Percentiles rank a stretch among this genome's conserved stretches.
Conservation (phyloP, 2,329 filamentous ascomycete genomes). For the Pezicula neosporulosa region DNA sequence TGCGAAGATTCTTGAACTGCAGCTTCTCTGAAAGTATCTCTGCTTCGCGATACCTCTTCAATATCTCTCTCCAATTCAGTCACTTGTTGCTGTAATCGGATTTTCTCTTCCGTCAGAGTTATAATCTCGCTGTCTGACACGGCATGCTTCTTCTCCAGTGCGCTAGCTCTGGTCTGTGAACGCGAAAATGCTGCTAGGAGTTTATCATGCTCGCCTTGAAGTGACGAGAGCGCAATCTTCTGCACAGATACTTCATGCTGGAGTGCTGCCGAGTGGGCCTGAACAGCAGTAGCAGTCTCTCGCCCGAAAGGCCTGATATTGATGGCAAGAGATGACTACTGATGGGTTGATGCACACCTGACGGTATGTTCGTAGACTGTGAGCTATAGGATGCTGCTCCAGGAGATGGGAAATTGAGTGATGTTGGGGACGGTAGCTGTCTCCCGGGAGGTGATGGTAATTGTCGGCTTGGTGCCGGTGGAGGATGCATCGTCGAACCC, state of each 20-base stretch:
- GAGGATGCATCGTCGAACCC: constrained; percentile 25
- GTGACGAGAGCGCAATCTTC: constrained; percentile 45
- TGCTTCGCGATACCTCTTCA: constrained; percentile 42
- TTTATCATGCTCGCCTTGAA: constrained; percentile 51
- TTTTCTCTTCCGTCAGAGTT: constrained; percentile 45
- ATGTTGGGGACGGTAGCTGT: constrained; percentile 25
- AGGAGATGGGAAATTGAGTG: constrained; percentile 24
- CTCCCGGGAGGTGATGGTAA: constrained; percentile 27
- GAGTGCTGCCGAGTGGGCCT: constrained; percentile 30
- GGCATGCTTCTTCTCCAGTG: constrained; percentile 47
- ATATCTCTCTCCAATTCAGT: constrained; percentile 43
- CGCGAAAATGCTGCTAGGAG: constrained; percentile 48
- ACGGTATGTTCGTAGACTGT: constrained; percentile 13
- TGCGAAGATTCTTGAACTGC: constrained; percentile 28
- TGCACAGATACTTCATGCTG: constrained; percentile 53
- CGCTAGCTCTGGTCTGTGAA: constrained; percentile 43
- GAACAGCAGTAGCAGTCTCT: constrained; percentile 18
- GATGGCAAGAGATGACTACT: constrained; percentile 18
- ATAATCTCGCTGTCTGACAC: constrained; percentile 49
- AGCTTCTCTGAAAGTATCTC: constrained; percentile 38
- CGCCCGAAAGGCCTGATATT: constrained; percentile 17
- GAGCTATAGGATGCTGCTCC: constrained; percentile 17
- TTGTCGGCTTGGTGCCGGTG: constrained; percentile 23
- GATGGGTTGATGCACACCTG: constrained; percentile 13
- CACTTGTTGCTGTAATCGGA: constrained; percentile 43